phyloP scores from a whole-genome alignment of 2,329 filamentous ascomycete genomes.

The Fusarium burgessii region DNA sequence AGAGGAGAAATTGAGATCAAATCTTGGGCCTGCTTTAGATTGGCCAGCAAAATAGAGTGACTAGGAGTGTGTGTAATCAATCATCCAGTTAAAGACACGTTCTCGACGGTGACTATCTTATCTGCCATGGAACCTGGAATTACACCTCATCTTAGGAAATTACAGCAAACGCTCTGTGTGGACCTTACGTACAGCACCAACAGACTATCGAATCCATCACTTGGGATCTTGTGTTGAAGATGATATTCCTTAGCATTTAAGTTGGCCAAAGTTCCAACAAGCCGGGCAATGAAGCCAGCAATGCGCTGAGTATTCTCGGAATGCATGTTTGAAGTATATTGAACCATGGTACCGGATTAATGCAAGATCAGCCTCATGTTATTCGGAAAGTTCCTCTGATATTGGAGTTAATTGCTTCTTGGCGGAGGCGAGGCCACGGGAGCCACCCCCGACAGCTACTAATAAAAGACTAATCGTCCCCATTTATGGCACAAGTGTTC shows the following conservation, averaged over 20 bases:
- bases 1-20: slow-evolving; percentile 24
- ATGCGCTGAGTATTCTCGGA: background rate
- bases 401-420: slow-evolving; percentile 6
- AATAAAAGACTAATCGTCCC: slow-evolving; percentile 31
- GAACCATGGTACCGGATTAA: slow-evolving; percentile 20
- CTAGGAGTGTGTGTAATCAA: background rate
- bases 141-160: slow-evolving; percentile 49
- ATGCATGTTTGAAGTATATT: slow-evolving; percentile 19
- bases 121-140: slow-evolving; percentile 38
- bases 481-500: slow-evolving; percentile 39
- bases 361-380: slow-evolving; percentile 13
- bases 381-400: slow-evolving; percentile 7
- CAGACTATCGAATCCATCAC: slow-evolving; percentile 34
- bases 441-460: slow-evolving; percentile 13
- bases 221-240: background rate
- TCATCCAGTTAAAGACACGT: slow-evolving; percentile 32
- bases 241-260: slow-evolving; percentile 2
- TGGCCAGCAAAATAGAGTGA: slow-evolving; percentile 11
- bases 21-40: slow-evolving; percentile 20
- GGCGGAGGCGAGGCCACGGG: slow-evolving; percentile 13
- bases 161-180: slow-evolving; percentile 38
- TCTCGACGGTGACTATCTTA: slow-evolving; percentile 21
- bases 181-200: slow-evolving; percentile 28
- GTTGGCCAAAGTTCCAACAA: background rate
- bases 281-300: background rate